These are phyloP conservation scores for Hibiscus tridactylites DNA, from an alignment of 345 rosid genomes.

Conservation along the genomic window DNA sequence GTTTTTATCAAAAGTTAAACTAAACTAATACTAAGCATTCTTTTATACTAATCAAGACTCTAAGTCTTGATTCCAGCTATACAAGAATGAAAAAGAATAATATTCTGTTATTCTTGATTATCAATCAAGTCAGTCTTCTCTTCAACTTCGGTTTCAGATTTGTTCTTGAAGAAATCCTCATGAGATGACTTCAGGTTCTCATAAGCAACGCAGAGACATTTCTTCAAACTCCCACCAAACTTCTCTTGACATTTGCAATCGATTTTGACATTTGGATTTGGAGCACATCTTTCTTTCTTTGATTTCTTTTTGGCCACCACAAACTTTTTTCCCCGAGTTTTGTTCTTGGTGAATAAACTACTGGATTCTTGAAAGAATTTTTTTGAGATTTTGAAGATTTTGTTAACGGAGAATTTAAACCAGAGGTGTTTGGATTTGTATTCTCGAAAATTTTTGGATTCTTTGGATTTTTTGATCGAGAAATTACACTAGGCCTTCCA, in stretches of 20 bases:
- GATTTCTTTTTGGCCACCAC: slow-evolving; percentile 70
- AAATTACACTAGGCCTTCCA: background rate
- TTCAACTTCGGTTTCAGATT: slow-evolving; percentile 18
- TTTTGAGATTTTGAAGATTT: slow-evolving; percentile 51
- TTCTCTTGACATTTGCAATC: slow-evolving; percentile 65
- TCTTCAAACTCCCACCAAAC: slow-evolving; percentile 40
- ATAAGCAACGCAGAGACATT: slow-evolving; percentile 78
- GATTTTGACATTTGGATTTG: slow-evolving; percentile 13
- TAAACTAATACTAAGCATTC: no score
- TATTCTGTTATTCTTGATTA: no score
- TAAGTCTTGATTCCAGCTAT: no score
- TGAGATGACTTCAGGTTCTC: slow-evolving; percentile 77
- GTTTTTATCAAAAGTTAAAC: no score
- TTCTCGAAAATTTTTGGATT: slow-evolving; percentile 42
- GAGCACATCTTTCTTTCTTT: slow-evolving; percentile 36
- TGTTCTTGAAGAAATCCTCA: slow-evolving; percentile 61
- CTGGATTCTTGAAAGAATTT: slow-evolving; percentile 23
- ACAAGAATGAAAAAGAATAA: no score
- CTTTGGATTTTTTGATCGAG: slow-evolving; percentile 29
- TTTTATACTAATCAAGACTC: no score
- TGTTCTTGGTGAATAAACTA: slow-evolving; percentile 49
- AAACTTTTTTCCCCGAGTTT: slow-evolving; percentile 66
- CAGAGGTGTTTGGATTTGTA: slow-evolving; percentile 62
- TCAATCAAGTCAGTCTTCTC: slow-evolving; percentile 17
- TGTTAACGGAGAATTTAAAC: slow-evolving; percentile 39